phyloP scores from a whole-genome alignment of 805 yeast species.

The Isabelozyma pseudorhagii region DNA sequence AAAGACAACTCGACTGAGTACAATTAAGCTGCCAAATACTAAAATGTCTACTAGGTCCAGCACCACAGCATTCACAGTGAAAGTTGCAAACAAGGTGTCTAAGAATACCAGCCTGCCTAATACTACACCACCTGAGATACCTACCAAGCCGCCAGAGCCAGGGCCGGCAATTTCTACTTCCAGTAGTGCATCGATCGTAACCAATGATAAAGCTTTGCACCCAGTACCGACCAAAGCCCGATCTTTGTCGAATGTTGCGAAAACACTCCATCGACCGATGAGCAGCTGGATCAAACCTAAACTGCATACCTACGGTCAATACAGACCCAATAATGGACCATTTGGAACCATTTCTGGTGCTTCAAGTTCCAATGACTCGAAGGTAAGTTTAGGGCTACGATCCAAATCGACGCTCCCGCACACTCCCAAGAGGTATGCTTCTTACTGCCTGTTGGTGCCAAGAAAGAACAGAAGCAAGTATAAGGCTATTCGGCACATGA shows the following conservation, averaged over 20 bases:
- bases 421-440: neutral
- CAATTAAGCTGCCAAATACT: too few relatives aligned
- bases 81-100: too few relatives aligned
- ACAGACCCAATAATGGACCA: neutral
- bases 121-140: too few relatives aligned
- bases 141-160: too few relatives aligned
- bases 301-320: neutral
- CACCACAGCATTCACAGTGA: too few relatives aligned
- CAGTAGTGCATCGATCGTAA: neutral
- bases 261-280: neutral
- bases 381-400: neutral
- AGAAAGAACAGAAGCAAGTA: too few relatives aligned
- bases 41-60: too few relatives aligned
- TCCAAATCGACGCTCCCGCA: neutral
- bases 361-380: neutral
- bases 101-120: too few relatives aligned
- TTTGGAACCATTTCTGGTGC: too few relatives aligned
- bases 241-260: neutral
- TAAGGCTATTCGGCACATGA: too few relatives aligned
- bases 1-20: too few relatives aligned
- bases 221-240: neutral
- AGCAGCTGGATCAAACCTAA: neutral
- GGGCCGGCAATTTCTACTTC: neutral
- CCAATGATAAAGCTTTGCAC: neutral
- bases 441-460: neutral